These are phyloP conservation scores for Leptodermis oblonga DNA, from an alignment of 257 asterid species.

Conservation along the genomic window DNA sequence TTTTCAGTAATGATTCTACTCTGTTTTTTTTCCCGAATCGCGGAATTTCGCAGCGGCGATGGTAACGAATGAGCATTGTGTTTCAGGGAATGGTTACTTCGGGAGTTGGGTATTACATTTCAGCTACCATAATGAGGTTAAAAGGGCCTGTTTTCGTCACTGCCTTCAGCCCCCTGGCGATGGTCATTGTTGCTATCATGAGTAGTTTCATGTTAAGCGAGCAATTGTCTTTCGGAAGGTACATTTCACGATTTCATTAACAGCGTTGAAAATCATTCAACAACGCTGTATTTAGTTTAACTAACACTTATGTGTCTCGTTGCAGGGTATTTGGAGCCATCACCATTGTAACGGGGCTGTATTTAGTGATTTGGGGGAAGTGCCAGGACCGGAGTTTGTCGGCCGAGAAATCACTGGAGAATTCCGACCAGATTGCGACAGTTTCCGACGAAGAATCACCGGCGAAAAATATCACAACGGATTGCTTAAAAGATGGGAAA, in stretches of 20 bases:
- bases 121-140: constrained; percentile 39
- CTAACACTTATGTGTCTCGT: too few species aligned
- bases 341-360: constrained; percentile 34
- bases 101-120: constrained; percentile 42
- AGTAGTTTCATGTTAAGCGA: constrained; percentile 38
- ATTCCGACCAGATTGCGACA: constrained; percentile 14
- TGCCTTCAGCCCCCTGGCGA: constrained; percentile 39
- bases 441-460: constrained; percentile 10
- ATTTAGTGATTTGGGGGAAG: constrained; percentile 44
- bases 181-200: constrained; percentile 47
- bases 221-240: constrained; percentile 43
- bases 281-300: too few species aligned
- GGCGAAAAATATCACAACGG: constrained; percentile 8
- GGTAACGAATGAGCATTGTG: too few species aligned
- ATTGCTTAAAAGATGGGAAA: constrained; percentile 2
- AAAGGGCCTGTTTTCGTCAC: constrained; percentile 53
- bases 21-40: not conserved
- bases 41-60: not conserved
- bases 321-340: constrained; percentile 26
- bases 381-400: constrained; percentile 14
- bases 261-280: too few species aligned
- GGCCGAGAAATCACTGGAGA: not conserved
- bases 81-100: constrained; percentile 56
- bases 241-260: too few species aligned
- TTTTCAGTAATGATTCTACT: not conserved